Evolutionary conservation across 1,139 yeast genomes (phyloP).

Genomic region (Debaryomycetaceae sp.): DNA sequence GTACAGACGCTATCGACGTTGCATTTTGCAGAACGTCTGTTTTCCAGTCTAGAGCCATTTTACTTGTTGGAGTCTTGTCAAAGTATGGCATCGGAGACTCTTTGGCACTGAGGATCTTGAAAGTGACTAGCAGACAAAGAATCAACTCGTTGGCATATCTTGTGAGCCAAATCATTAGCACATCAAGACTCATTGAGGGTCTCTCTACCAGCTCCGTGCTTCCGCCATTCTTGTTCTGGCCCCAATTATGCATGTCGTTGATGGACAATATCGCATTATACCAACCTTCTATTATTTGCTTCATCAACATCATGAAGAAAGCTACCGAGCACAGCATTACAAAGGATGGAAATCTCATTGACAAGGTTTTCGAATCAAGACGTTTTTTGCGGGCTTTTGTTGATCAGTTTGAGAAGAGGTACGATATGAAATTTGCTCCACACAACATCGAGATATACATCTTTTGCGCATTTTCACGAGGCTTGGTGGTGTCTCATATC

Average conservation of each 20-base stretch:
- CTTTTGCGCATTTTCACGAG: slow-evolving; percentile 51
- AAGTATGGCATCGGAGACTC: slow-evolving; percentile 61
- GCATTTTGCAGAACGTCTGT: slow-evolving; percentile 59
- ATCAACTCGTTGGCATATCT: slow-evolving; percentile 31
- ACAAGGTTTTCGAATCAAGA: slow-evolving; percentile 35
- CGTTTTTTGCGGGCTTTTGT: slow-evolving; percentile 38
- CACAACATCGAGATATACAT: slow-evolving; percentile 56
- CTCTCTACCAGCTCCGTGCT: slow-evolving; percentile 50
- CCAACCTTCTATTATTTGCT: slow-evolving; percentile 51
- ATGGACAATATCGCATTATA: slow-evolving; percentile 36
- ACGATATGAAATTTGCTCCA: slow-evolving; percentile 35
- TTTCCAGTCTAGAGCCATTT: slow-evolving; percentile 67
- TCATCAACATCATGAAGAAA: slow-evolving; percentile 26
- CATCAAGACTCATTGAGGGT: slow-evolving; percentile 62
- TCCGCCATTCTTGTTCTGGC: slow-evolving; percentile 64
- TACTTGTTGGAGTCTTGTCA: slow-evolving; percentile 68
- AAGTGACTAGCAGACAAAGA: slow-evolving; percentile 24
- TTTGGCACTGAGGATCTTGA: slow-evolving; percentile 47
- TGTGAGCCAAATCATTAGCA: slow-evolving; percentile 41
- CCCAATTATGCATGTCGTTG: slow-evolving; percentile 39
- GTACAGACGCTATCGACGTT: slow-evolving; percentile 59
- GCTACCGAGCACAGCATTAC: slow-evolving; percentile 14
- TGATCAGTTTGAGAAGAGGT: slow-evolving; percentile 41
- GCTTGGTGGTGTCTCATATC: slow-evolving; percentile 59
- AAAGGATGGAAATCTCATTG: slow-evolving; percentile 10